Evolutionary conservation across 495 filamentous ascomycete species (phyloP).

Genomic region (Hyaloscypha bicolor): DNA sequence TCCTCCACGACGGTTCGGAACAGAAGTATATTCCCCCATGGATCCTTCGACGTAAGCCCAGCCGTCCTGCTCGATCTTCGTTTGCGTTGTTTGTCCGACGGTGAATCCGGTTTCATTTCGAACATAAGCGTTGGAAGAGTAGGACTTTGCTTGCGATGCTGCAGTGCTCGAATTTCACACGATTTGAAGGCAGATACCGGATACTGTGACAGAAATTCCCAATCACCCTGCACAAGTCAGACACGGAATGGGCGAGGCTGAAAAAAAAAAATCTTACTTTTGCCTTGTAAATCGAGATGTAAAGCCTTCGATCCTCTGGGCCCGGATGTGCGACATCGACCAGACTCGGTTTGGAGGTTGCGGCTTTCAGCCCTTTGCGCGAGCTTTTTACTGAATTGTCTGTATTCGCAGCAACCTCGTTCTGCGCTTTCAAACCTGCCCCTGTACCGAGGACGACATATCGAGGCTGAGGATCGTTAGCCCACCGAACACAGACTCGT

Average conservation of each 20-base stretch:
- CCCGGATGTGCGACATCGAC: conserved; percentile 21
- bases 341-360: conserved; percentile 30
- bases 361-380: conserved; percentile 26
- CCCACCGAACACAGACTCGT: not conserved
- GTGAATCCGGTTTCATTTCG: conserved; percentile 51
- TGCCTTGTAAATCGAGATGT: conserved; percentile 56
- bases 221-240: conserved; percentile 47
- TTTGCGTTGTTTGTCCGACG: conserved; percentile 54
- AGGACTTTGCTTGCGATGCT: conserved; percentile 56
- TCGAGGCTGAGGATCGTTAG: conserved; percentile 29
- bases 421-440: conserved; percentile 22
- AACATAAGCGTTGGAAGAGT: conserved; percentile 51
- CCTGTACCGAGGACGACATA: conserved; percentile 33
- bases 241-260: not conserved
- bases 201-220: conserved; percentile 51
- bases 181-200: conserved; percentile 50
- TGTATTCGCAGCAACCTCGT: conserved; percentile 6
- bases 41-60: conserved; percentile 39
- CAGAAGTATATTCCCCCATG: conserved; percentile 28
- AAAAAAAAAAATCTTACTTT: conserved; percentile 40
- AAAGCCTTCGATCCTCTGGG: conserved; percentile 42
- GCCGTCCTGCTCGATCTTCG: conserved; percentile 57
- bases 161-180: conserved; percentile 52
- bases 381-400: conserved; percentile 1
- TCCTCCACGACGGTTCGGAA: conserved; percentile 32